Evolutionary conservation across 2,329 filamentous ascomycete genomes (phyloP).

Genomic region (Myriosclerotinia scirpicola): DNA sequence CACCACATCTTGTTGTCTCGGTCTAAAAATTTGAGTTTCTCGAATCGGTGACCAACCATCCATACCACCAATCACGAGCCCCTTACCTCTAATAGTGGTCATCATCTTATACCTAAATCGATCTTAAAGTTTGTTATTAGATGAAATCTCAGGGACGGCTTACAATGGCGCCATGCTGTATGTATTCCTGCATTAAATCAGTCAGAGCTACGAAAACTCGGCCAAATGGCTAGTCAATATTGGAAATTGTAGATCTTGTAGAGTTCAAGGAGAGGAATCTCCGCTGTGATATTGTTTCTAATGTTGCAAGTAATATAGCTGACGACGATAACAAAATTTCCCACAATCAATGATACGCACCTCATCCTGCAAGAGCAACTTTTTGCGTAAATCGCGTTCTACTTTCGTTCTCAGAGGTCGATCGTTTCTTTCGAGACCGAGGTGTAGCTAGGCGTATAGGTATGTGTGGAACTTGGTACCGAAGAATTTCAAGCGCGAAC

Average conservation of each 20-base stretch:
- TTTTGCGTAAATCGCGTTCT: background rate
- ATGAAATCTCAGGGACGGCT: constrained; percentile 11
- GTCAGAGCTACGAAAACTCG: background rate
- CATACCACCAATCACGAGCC: background rate
- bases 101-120: background rate
- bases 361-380: background rate
- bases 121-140: background rate
- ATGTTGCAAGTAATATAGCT: background rate
- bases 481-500: background rate
- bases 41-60: background rate
- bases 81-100: background rate
- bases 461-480: background rate
- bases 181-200: background rate
- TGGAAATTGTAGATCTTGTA: background rate
- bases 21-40: background rate
- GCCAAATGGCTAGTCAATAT: background rate
- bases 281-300: background rate
- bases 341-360: background rate
- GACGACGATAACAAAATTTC: background rate
- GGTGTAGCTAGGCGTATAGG: background rate
- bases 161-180: constrained; percentile 1
- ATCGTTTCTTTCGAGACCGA: background rate
- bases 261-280: background rate
- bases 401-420: background rate
- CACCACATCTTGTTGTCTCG: background rate